Base-by-base conservation (phyloP, 2,329 filamentous ascomycete genomes). In the Monosporascus cannonballus region DNA sequence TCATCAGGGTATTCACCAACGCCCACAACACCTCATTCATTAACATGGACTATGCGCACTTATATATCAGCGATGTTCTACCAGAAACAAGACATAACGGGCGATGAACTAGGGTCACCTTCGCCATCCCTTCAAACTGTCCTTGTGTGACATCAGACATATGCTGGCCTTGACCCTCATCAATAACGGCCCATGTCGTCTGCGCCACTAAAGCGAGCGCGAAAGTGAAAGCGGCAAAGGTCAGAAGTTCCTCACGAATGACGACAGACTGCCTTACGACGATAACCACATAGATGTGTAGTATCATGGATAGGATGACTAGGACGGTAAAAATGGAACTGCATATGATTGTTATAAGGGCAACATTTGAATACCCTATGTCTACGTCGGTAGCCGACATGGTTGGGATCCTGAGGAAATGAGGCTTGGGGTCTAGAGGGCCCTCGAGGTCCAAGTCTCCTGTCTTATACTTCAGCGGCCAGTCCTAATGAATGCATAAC, bases 301-400 rank as follows among this genome's bases (percentile, higher is more conserved):
- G 34, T 14, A 30, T 9, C 7, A 55, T 24, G 18, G 47, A 52
- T n/a, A 55, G 18, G 24, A 49, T 15, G 37, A 51, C 38, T 34
- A 55, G n/a, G 44, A 49, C 47, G 25, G 34, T 37, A 37, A 55
- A 51, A 25, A 53, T 20, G 41, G 41, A 51, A 17, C 36, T 49
- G 45, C 51, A 55, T 45, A 55, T 24, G 25, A 55, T 51, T 62
- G 62, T 38, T 67, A 67, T 11, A 47, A 68, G 27, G 66, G 68
- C 6, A 59, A 62, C 47, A 14, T 50, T 69, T 65, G 70, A 69
- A 27, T 27, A 11, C 27, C 8, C 27, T 27, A 27, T 27, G 8
- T 27, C 27, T 27, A 27, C 3, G 27, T 27, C 27, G 27, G 27
- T 11, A 9, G 8, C 27, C 6, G 27, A 27, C 27, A 27, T 27